Evolutionary conservation across 2,329 filamentous ascomycete genomes (phyloP).

Genomic region (Fusarium concolor): DNA sequence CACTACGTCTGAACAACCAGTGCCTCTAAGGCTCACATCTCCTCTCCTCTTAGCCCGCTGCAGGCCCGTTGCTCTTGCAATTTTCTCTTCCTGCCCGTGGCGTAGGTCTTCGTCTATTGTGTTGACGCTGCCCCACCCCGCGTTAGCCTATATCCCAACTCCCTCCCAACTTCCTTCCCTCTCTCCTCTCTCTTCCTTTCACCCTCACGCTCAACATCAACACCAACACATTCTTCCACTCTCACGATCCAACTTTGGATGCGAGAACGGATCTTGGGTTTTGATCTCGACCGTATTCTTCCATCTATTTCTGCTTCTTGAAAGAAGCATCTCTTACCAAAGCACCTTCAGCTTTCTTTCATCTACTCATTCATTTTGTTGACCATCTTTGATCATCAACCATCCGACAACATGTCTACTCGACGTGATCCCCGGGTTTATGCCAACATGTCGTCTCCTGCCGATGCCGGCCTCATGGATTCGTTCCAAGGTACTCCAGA

Average conservation of each 20-base stretch:
- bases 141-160: constrained; percentile 10
- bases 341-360: constrained; percentile 9
- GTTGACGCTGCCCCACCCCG: constrained; percentile 9
- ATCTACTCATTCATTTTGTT: constrained; percentile 35
- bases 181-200: constrained; percentile 1
- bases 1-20: constrained; percentile 16
- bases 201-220: constrained; percentile 21
- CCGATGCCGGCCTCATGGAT: constrained; percentile 63
- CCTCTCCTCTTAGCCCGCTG: constrained; percentile 8
- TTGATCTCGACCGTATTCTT: constrained; percentile 30
- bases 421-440: constrained; percentile 53
- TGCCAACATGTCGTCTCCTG: constrained; percentile 62
- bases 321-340: constrained; percentile 11
- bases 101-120: constrained; percentile 1
- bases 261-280: constrained; percentile 28
- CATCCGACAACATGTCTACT: constrained; percentile 53
- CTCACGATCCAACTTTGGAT: constrained; percentile 27
- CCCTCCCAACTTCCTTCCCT: constrained; percentile 13
- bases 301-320: constrained; percentile 26
- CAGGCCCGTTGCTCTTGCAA: constrained; percentile 21
- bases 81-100: not conserved
- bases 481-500: constrained; percentile 74
- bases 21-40: not conserved
- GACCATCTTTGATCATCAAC: not conserved
- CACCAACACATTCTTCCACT: constrained; percentile 21